These are phyloP conservation scores for Melocanna baccifera DNA, from an alignment of 176 grass and related monocot species.

Conservation along the genomic window DNA sequence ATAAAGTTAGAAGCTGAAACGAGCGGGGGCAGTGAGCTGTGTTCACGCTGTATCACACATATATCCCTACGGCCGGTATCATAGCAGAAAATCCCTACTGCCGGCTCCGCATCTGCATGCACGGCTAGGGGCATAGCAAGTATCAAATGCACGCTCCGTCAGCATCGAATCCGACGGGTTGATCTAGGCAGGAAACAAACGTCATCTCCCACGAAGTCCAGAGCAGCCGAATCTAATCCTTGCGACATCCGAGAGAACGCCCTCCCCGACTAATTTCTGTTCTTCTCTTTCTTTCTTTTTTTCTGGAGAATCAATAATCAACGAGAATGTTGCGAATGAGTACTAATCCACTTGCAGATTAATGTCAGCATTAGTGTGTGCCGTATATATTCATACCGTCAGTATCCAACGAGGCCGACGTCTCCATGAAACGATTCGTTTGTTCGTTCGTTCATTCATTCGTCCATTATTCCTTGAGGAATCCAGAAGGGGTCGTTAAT, in stretches of 20 bases:
- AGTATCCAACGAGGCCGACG: not conserved
- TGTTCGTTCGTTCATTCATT: no score
- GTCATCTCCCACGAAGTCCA: not conserved
- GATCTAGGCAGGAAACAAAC: not conserved
- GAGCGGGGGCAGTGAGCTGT: no score
- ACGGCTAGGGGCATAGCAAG: not conserved
- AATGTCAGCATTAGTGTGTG: not conserved
- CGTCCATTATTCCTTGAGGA: not conserved
- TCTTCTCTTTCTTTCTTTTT: not conserved
- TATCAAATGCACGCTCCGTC: not conserved
- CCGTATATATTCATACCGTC: not conserved
- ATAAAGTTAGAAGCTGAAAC: no score
- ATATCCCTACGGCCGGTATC: not conserved
- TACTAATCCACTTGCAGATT: not conserved
- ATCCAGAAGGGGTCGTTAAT: not conserved
- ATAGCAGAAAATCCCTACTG: not conserved
- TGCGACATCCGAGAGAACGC: not conserved
- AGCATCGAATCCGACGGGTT: slow-evolving; percentile 18
- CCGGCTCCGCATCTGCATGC: not conserved
- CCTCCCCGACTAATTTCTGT: not conserved
- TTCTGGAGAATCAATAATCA: not conserved
- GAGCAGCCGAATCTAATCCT: not conserved
- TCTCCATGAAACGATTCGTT: no score
- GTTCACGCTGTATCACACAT: not conserved
- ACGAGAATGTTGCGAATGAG: not conserved